These are phyloP conservation scores for Pseudomassariella vexata DNA, from an alignment of 2,329 filamentous ascomycete species.

Conservation along the genomic window DNA sequence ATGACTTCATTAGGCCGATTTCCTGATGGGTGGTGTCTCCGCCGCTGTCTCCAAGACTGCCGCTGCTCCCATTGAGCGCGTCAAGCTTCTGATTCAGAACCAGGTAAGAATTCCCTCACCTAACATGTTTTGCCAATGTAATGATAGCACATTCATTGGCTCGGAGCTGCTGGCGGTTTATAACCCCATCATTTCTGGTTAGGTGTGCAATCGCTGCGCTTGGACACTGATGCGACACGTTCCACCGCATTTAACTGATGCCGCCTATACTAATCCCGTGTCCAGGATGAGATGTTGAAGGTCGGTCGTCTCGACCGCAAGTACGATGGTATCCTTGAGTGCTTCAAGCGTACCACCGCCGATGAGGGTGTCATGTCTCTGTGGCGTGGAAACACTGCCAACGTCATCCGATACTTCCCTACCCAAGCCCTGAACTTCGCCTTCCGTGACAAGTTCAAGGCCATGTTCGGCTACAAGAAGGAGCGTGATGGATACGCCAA, in stretches of 20 bases:
- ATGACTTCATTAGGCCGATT: conserved; percentile 62
- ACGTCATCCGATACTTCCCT: conserved; percentile 99
- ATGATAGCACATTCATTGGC: too few species aligned
- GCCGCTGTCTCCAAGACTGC: conserved; percentile 99
- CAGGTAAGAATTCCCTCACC: conserved; percentile 65
- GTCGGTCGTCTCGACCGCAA: conserved; percentile 95
- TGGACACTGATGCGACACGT: too few species aligned
- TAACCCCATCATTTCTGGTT: too few species aligned
- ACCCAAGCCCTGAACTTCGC: conserved; percentile 99
- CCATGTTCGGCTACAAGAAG: conserved; percentile 99
- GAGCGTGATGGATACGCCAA: conserved; percentile 95
- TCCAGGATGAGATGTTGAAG: conserved; percentile 99
- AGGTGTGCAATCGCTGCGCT: too few species aligned
- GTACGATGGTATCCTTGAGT: conserved; percentile 90
- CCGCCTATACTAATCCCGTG: conserved; percentile 27
- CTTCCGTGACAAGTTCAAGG: conserved; percentile 99
- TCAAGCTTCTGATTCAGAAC: conserved; percentile 99
- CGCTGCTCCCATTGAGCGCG: conserved; percentile 99
- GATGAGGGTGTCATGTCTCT: conserved; percentile 92
- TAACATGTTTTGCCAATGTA: too few species aligned
- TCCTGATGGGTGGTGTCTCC: conserved; percentile 99
- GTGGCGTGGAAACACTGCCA: conserved; percentile 99
- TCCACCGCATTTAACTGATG: too few species aligned
- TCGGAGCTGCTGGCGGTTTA: not conserved
- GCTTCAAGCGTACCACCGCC: conserved; percentile 87